Conservation (phyloP, 768 basidiomycete species). For the Calocybe gangraenosa region DNA sequence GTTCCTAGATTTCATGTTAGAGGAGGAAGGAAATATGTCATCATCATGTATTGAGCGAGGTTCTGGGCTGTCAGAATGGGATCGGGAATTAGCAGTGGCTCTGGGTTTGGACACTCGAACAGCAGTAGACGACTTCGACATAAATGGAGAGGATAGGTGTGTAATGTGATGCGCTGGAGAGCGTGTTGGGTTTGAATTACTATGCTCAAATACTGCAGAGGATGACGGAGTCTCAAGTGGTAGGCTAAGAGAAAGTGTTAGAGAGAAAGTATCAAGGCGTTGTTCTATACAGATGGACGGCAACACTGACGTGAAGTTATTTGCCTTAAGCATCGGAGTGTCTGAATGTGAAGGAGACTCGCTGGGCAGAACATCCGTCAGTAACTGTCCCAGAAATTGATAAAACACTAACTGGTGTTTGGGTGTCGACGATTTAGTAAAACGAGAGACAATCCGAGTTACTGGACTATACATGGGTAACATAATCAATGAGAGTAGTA, state of each 20-base stretch:
- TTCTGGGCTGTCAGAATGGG: slow-evolving; percentile 15
- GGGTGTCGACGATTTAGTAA: slow-evolving; percentile 24
- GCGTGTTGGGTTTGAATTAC: slow-evolving; percentile 26
- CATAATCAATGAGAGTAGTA: slow-evolving; percentile 3
- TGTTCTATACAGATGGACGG: no score
- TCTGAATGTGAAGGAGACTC: slow-evolving; percentile 12
- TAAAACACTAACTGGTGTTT: slow-evolving; percentile 26
- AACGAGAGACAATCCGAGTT: slow-evolving; percentile 19
- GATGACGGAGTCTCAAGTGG: slow-evolving; percentile 16
- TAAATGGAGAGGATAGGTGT: slow-evolving; percentile 44
- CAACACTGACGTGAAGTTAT: slow-evolving; percentile 17
- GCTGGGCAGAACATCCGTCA: slow-evolving; percentile 8
- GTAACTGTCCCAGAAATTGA: not conserved
- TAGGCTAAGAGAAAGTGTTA: slow-evolving; percentile 12
- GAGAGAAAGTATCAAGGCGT: not conserved
- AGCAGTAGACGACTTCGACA: slow-evolving; percentile 31
- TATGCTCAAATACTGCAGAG: slow-evolving; percentile 15
- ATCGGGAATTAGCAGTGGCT: slow-evolving; percentile 9
- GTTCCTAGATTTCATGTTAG: not conserved
- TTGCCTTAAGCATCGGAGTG: slow-evolving; percentile 23
- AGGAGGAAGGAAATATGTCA: slow-evolving; percentile 21
- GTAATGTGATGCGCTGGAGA: slow-evolving; percentile 26
- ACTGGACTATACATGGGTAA: slow-evolving; percentile 12
- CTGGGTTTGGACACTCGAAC: slow-evolving; percentile 20
- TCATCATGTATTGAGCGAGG: slow-evolving; percentile 18